Percentiles rank a stretch among this genome's conserved stretches.
Evolutionary conservation across 495 filamentous ascomycete species (phyloP).

Genomic region (Symbiotaphrina buchneri): DNA sequence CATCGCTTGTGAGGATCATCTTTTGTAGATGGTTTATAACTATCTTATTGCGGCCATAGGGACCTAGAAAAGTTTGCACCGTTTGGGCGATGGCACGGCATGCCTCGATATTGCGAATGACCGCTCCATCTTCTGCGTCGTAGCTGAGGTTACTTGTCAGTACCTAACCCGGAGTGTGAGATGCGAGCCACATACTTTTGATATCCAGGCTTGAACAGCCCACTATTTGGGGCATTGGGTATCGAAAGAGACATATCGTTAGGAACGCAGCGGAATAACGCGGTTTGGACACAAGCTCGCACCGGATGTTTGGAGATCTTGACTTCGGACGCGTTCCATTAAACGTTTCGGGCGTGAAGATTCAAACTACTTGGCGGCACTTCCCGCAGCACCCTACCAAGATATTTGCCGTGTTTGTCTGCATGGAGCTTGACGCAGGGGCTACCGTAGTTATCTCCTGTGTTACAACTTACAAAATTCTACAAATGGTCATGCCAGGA

Average conservation of each 20-base stretch:
- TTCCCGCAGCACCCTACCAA: too few species aligned
- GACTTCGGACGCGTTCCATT: too few species aligned
- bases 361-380: too few species aligned
- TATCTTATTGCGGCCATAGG: constrained; percentile 98
- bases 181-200: constrained; percentile 64
- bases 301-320: too few species aligned
- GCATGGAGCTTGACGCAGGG: too few species aligned
- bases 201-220: constrained; percentile 92
- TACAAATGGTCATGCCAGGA: too few species aligned
- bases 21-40: constrained; percentile 99
- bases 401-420: too few species aligned
- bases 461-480: too few species aligned
- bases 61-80: constrained; percentile 89
- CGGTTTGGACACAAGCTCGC: too few species aligned
- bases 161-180: neutral
- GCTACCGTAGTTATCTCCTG: too few species aligned
- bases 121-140: constrained; percentile 95
- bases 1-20: constrained; percentile 97
- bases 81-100: constrained; percentile 89
- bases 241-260: constrained; percentile 85
- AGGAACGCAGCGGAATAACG: too few species aligned
- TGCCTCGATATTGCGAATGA: constrained; percentile 96
- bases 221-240: constrained; percentile 73
- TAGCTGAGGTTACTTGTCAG: constrained; percentile 32
- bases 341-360: too few species aligned